Evolutionary conservation across 2,329 filamentous ascomycete genomes (phyloP).

Genomic region (Arthrobotrys musiformis): DNA sequence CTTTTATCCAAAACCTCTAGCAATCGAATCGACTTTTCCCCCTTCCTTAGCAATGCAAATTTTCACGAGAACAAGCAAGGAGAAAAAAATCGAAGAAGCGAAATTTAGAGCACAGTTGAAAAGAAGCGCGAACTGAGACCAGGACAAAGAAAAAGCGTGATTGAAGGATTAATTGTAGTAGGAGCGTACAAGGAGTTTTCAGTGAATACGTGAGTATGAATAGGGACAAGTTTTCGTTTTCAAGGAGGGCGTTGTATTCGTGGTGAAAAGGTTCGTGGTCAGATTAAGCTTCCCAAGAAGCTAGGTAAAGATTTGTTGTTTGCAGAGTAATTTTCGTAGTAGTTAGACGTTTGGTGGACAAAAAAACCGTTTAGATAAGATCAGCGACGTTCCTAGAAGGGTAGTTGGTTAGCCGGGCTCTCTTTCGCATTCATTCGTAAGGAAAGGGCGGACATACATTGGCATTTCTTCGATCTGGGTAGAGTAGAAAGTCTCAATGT

Average conservation of each 20-base stretch:
- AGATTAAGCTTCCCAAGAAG: background rate
- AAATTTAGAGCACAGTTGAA: constrained; percentile 29
- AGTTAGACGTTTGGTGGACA: background rate
- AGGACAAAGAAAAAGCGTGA: background rate
- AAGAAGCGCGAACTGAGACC: constrained; percentile 16
- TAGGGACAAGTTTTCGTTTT: background rate
- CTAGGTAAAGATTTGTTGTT: constrained; percentile 5
- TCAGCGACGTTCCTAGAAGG: constrained; percentile 73
- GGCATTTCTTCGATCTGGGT: constrained; percentile 99
- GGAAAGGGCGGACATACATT: constrained; percentile 79
- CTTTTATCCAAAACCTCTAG: constrained; percentile 45
- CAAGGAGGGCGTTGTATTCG: background rate
- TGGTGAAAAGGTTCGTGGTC: constrained; percentile 10
- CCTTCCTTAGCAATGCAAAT: constrained; percentile 32
- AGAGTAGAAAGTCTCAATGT: constrained; percentile 99
- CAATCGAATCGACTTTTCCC: constrained; percentile 47
- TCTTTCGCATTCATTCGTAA: constrained; percentile 25
- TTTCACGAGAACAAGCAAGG: constrained; percentile 30
- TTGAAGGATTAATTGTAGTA: constrained; percentile 8
- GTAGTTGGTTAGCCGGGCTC: constrained; percentile 15
- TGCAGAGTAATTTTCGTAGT: constrained; percentile 1
- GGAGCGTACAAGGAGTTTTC: constrained; percentile 11
- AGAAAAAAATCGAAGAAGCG: constrained; percentile 20
- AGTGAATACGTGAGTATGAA: background rate
- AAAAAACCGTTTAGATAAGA: constrained; percentile 70